phyloP scores from a whole-genome alignment of 352 stramenopile genomes.

The Globisporangium nodosum region DNA sequence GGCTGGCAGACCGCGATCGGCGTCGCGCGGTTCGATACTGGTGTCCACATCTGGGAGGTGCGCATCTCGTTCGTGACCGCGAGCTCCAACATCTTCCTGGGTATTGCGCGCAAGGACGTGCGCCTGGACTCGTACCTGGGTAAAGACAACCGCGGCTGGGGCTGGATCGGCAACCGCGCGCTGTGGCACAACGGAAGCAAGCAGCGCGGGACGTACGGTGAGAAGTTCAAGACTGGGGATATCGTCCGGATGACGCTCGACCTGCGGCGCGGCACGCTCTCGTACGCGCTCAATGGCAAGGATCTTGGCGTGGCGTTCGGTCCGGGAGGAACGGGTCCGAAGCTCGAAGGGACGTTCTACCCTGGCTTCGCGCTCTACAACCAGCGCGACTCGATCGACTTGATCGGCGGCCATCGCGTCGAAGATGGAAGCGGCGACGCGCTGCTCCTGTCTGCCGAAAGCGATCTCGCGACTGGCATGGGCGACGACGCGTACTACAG shows the following conservation, averaged over 20 bases:
- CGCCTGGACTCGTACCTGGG: conserved; percentile 86
- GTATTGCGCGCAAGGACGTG: conserved; percentile 78
- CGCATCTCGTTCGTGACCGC: conserved; percentile 82
- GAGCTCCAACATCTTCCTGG: conserved; percentile 89
- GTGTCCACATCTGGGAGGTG: conserved; percentile 87
- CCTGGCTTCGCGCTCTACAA: conserved; percentile 86
- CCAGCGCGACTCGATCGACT: conserved; percentile 80
- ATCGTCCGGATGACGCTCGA: conserved; percentile 81
- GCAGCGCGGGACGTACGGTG: conserved; percentile 84
- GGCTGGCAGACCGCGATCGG: conserved; percentile 87
- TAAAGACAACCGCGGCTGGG: conserved; percentile 90
- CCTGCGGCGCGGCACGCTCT: conserved; percentile 74
- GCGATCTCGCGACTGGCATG: conserved; percentile 17
- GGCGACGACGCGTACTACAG: conserved; percentile 80
- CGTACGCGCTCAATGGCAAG: conserved; percentile 87
- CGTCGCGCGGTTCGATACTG: conserved; percentile 81
- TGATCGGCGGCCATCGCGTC: conserved; percentile 79
- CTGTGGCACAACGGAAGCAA: conserved; percentile 90
- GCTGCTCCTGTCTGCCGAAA: conserved; percentile 22
- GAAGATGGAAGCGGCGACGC: conserved; percentile 46
- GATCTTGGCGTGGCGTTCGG: conserved; percentile 87
- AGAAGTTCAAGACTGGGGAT: conserved; percentile 89
- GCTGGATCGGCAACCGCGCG: conserved; percentile 88
- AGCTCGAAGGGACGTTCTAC: conserved; percentile 85
- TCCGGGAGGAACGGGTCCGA: conserved; percentile 74